A percentile compares a stretch with the other conserved stretches of the same genome.
Evolutionary conservation across 176 grass and related monocot genomes (phyloP).

Genomic region (Stipa capillata): DNA sequence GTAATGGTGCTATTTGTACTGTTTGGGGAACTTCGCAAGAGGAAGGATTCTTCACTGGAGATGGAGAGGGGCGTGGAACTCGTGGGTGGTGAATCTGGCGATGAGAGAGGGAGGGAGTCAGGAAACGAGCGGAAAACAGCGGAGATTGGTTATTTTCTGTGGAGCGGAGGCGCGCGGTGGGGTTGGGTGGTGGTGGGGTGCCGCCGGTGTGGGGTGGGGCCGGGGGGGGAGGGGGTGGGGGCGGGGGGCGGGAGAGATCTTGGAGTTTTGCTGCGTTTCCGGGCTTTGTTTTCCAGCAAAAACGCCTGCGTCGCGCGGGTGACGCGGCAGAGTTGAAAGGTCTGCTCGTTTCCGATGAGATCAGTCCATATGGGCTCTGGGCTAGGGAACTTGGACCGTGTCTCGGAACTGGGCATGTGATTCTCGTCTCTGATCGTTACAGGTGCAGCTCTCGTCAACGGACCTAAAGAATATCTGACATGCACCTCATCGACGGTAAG

Average conservation of each 20-base stretch:
- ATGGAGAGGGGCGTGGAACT: not conserved
- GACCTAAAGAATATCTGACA: no score
- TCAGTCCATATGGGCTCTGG: not conserved
- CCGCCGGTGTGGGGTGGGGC: not conserved
- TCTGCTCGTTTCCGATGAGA: not conserved
- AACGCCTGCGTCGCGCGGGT: not conserved
- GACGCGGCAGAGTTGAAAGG: not conserved
- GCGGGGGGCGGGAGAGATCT: not conserved
- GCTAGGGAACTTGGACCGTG: not conserved
- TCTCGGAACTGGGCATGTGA: not conserved
- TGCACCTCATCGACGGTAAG: no score
- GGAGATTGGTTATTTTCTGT: slow-evolving; percentile 26
- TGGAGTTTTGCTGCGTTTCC: not conserved
- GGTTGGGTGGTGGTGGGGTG: slow-evolving; percentile 22
- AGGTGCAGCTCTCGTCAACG: no score
- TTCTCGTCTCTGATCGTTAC: not conserved
- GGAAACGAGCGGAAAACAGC: not conserved
- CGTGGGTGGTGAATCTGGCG: not conserved
- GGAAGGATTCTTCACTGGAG: not conserved
- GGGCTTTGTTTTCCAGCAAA: not conserved
- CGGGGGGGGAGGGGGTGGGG: no score
- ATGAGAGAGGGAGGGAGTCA: not conserved
- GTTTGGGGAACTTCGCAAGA: not conserved
- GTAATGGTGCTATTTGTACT: not conserved
- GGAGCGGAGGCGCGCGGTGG: not conserved